Evolutionary conservation across 345 rosid species (phyloP).

Genomic region (Clarkia xantiana): DNA sequence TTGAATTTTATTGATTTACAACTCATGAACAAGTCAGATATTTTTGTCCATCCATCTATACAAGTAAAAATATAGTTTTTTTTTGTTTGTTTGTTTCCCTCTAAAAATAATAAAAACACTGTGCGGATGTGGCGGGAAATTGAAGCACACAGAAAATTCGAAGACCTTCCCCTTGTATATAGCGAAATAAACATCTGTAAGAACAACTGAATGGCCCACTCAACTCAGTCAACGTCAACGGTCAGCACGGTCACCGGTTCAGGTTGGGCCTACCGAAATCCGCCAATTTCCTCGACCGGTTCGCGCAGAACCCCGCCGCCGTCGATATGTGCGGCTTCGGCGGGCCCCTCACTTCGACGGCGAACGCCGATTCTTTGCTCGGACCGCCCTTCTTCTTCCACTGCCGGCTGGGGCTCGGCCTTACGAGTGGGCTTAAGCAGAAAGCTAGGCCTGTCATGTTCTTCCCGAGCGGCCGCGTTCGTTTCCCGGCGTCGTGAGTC

Average conservation of each 20-base stretch:
- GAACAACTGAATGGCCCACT: constrained; percentile 2
- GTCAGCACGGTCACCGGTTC: constrained; percentile 36
- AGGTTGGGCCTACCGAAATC: constrained; percentile 65
- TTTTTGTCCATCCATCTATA: too few relatives aligned
- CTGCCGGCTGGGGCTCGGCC: constrained; percentile 4
- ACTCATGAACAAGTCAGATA: too few relatives aligned
- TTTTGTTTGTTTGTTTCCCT: too few relatives aligned
- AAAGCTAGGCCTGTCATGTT: constrained; percentile 7
- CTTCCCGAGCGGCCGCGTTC: not conserved
- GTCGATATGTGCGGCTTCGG: constrained; percentile 44
- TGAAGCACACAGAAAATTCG: too few relatives aligned
- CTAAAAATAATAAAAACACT: too few relatives aligned
- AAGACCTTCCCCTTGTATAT: too few relatives aligned
- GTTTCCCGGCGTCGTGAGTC: constrained; percentile 3
- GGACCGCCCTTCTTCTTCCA: constrained; percentile 30
- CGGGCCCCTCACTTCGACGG: constrained; percentile 37
- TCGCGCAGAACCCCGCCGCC: constrained; percentile 63
- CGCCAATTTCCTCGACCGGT: constrained; percentile 81
- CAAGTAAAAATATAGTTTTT: too few relatives aligned
- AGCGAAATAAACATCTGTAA: not conserved
- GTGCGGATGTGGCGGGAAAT: too few relatives aligned
- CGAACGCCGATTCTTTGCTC: constrained; percentile 27
- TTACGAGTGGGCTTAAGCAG: constrained; percentile 6
- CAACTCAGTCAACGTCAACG: constrained; percentile 15
- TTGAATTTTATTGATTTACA: too few relatives aligned